phyloP scores from a whole-genome alignment of 441 rosid species.

The Populus hybrid region DNA sequence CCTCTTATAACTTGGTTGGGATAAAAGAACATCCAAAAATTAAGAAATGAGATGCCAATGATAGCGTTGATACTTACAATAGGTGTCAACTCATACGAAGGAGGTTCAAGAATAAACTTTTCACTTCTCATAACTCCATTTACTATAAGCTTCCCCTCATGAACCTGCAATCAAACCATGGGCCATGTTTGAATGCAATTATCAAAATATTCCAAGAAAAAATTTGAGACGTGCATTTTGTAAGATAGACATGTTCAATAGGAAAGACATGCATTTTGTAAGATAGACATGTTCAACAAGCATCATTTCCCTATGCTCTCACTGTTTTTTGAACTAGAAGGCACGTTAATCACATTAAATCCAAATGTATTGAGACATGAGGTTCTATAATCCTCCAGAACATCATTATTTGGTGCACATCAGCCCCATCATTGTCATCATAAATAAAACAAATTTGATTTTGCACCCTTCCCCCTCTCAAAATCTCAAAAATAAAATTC shows the following conservation, averaged over 20 bases:
- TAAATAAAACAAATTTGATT: too few relatives aligned
- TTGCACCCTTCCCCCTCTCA: neutral
- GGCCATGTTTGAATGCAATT: neutral
- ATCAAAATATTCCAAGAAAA: neutral
- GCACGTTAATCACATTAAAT: neutral
- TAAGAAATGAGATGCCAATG: neutral
- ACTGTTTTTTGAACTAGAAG: neutral
- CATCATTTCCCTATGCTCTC: neutral
- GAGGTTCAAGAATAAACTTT: slow-evolving; percentile 67
- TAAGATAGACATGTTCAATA: too few relatives aligned
- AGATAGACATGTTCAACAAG: neutral
- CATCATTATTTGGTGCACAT: too few relatives aligned
- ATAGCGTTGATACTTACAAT: slow-evolving; percentile 48
- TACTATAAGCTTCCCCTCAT: slow-evolving; percentile 68
- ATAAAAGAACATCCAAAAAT: neutral
- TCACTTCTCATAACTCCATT: slow-evolving; percentile 72
- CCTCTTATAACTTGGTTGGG: neutral
- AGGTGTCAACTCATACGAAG: slow-evolving; percentile 80
- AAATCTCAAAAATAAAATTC: neutral
- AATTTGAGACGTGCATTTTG: neutral
- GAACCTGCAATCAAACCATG: slow-evolving; percentile 51
- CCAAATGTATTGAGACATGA: too few relatives aligned
- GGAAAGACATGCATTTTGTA: neutral
- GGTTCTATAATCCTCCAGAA: neutral
- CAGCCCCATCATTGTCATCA: neutral